A percentile compares a stretch with the other conserved stretches of the same genome.
These are phyloP conservation scores for Phragmites australis DNA, from an alignment of 176 grass and related monocot species.

Conservation along the genomic window DNA sequence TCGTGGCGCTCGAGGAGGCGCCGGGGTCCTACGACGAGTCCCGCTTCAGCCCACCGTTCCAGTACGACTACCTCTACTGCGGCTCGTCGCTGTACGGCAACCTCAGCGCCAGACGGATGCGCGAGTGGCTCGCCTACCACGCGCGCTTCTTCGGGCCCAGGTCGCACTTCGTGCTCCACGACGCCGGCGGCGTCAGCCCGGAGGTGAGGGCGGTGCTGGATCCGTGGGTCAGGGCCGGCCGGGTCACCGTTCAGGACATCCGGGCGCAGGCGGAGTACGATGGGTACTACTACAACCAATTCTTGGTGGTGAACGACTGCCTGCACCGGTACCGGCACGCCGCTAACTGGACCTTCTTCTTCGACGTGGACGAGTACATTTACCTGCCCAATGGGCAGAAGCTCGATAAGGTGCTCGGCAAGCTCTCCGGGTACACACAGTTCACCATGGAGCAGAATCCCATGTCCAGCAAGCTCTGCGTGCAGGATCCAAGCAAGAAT, in stretches of 20 bases:
- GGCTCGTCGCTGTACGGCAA: conserved; percentile 86
- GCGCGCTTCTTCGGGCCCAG: conserved; percentile 75
- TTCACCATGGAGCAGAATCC: conserved; percentile 96
- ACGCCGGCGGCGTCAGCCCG: conserved; percentile 61
- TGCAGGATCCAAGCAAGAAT: conserved; percentile 46
- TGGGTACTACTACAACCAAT: conserved; percentile 93
- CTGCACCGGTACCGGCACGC: conserved; percentile 67
- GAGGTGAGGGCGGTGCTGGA: conserved; percentile 68
- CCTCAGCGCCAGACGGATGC: conserved; percentile 67
- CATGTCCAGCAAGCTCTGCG: conserved; percentile 88
- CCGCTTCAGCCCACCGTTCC: conserved; percentile 58
- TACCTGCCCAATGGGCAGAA: conserved; percentile 59
- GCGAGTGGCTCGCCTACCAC: conserved; percentile 87
- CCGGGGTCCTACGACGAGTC: conserved; percentile 66
- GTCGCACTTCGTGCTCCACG: conserved; percentile 88
- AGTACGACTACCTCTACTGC: conserved; percentile 91
- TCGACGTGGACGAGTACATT: conserved; percentile 88
- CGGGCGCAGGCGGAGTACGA: conserved; percentile 73
- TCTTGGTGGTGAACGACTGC: conserved; percentile 92
- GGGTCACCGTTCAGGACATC: conserved; percentile 84
- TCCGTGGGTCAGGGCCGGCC: conserved; percentile 70
- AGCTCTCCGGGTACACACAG: conserved; percentile 62
- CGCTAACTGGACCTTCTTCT: conserved; percentile 98
- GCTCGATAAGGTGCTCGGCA: conserved; percentile 53
- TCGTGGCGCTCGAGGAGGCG: conserved; percentile 71